Conservation (phyloP, 2,329 filamentous ascomycete genomes). For the Ophiostoma pallidulum region DNA sequence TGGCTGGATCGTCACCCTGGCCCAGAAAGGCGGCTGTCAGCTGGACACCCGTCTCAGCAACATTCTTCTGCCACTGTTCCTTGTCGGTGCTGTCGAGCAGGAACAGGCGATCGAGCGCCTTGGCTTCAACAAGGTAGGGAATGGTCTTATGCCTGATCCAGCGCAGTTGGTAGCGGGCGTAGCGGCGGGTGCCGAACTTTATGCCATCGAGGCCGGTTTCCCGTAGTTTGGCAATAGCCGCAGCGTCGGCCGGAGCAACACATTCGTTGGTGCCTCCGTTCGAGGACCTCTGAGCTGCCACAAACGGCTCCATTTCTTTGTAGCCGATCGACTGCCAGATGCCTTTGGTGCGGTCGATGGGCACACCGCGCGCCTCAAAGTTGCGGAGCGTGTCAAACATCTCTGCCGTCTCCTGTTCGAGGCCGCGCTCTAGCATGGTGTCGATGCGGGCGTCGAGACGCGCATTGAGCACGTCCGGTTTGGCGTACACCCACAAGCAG, state of each 20-base stretch:
- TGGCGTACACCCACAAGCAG: slow-evolving; percentile 80
- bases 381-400: slow-evolving; percentile 33
- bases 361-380: slow-evolving; percentile 33
- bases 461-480: slow-evolving; percentile 54
- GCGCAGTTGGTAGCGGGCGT: slow-evolving; percentile 71
- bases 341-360: slow-evolving; percentile 65
- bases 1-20: slow-evolving; percentile 24
- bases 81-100: slow-evolving; percentile 72
- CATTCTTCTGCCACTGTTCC: slow-evolving; percentile 49
- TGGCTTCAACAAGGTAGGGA: slow-evolving; percentile 50
- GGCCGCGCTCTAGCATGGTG: slow-evolving; percentile 60
- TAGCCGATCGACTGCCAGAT: slow-evolving; percentile 98
- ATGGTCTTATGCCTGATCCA: slow-evolving; percentile 84
- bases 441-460: slow-evolving; percentile 72
- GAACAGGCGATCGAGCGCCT: slow-evolving; percentile 53
- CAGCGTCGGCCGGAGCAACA: slow-evolving; percentile 11
- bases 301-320: slow-evolving; percentile 75
- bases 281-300: slow-evolving; percentile 24
- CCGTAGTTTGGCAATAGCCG: slow-evolving; percentile 46
- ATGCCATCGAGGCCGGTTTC: slow-evolving; percentile 59
- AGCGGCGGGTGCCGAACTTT: slow-evolving; percentile 76
- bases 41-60: slow-evolving; percentile 53
- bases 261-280: neutral
- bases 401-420: slow-evolving; percentile 39
- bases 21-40: slow-evolving; percentile 56